Base-by-base conservation (phyloP, 2,329 filamentous ascomycete genomes). In the Cordyceps cateniannulata region DNA sequence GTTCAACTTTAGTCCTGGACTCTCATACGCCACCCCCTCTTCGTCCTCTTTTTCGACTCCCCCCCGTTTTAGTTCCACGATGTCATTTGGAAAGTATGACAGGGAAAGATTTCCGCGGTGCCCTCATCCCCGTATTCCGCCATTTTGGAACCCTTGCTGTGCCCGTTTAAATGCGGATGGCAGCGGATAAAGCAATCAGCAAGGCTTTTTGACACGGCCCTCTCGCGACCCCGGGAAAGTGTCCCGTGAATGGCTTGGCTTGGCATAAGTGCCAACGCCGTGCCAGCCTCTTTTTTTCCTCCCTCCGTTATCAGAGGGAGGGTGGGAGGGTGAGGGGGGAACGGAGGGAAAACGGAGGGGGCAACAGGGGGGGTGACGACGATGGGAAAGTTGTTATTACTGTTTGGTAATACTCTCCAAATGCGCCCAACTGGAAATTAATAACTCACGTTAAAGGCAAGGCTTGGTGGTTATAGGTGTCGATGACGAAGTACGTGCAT, bases 81-180 rank as follows among this genome's bases (percentile, higher is more conserved):
- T 52, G 29, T 29, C 7, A 25, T 22, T n/a, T 7, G 18, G 7
- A 16, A 42, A 42, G 6, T 35, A 42, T 35, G 7, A 20, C 22
- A n/a, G 49, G 24, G 47, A 44, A 51, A 51, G n/a, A 9, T 32
- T 51, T 51, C 56, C 56, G 56, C 47, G n/a, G 35, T 7, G 45
- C 24, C 45, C 8, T 27, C 2, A 20, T 29, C 24, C 47, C 22
- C 18, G 44, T 3, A 57, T 48, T 40, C 45, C 45, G 24, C 24
- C 35, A 18, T 22, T 35, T 42, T 18, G 38, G 38, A 8, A 27
- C 27, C n/a, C 7, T 22, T 22, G 5, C 40, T 20, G 12, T 47
- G 16, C 40, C 49, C 57, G 57, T 60, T 53, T 60, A 60, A 25
- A 35, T 45, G 45, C 57, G 57, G 49, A 60, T 60, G 57, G 49